Base-by-base conservation (phyloP, 2,329 filamentous ascomycete species). In the Zymoseptoria ardabiliae region DNA sequence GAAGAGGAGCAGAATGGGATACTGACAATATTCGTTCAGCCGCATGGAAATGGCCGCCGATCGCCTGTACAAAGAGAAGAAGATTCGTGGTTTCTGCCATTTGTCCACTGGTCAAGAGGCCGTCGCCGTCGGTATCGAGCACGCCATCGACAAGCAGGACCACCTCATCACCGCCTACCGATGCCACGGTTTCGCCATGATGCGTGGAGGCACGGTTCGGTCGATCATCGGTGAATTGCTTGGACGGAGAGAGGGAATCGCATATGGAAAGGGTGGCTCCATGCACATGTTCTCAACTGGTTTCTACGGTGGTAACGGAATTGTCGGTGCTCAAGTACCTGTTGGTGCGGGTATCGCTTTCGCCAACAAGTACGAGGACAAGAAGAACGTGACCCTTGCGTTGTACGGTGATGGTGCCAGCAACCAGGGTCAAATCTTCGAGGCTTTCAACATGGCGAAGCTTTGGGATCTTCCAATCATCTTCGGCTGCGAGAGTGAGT, bases 391-490 rank as follows among this genome's bases (percentile, higher is more conserved):
- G 65, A 89, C 88, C 65, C 83, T 99, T 69, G 85, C 93, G 66
- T 85, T 99, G 61, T 99, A 99, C 79, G 94, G 94, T 82, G 94
- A 99, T 72, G 94, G 94, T 83, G 94, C 94, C 67, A 90, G 88
- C 83, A 99, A 99, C 84, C 94, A 99, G 83, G 94, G 94, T 66
- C 94, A 99, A 80, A 94, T 99, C 70, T 99, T 99, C 73, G 94
- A 99, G 84, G 92, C 94, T 63, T 99, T 95, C 86, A 99, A 99
- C 87, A 99, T 99, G 94, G 94, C 94, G 65, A 97, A 97, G 85
- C 87, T 99, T 68, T 99, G 94, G 94, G 92, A 94, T 71, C 82
- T 99, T 53, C 94, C 94, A 58, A 85, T 92, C 69, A 88, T 99
- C 68, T 99, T 99, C 74, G 92, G 91, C 69, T 99, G 94, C 78